A percentile compares a stretch with the other conserved stretches of the same genome.
Evolutionary conservation across 2,329 filamentous ascomycete genomes (phyloP).

Genomic region (Fusarium sp.): DNA sequence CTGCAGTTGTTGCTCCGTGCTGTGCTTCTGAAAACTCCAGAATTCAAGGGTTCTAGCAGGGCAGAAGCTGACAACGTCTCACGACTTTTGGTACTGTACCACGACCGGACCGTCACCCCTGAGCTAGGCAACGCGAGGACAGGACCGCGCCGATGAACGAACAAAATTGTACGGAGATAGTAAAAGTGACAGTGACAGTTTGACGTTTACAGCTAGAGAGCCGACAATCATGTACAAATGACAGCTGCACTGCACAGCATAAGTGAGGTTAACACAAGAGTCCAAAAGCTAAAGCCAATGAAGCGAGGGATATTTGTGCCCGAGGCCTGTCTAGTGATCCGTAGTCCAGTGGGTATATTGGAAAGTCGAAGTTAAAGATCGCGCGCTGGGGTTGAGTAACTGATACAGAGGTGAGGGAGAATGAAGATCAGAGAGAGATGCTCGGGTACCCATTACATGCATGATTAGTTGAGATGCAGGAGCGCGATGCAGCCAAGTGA

Average conservation of each 20-base stretch:
- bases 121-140: conserved; percentile 30
- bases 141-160: conserved; percentile 29
- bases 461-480: conserved; percentile 41
- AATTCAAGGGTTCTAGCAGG: conserved; percentile 28
- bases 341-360: conserved; percentile 28
- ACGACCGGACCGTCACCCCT: conserved; percentile 37
- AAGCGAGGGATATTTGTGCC: not conserved
- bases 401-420: conserved; percentile 17
- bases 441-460: conserved; percentile 41
- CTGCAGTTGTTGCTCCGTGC: conserved; percentile 23
- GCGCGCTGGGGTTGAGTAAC: conserved; percentile 3
- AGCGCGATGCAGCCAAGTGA: conserved; percentile 21
- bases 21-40: conserved; percentile 10
- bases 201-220: conserved; percentile 30
- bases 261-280: not conserved
- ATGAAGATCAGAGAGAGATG: conserved; percentile 1
- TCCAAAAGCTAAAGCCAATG: conserved; percentile 13
- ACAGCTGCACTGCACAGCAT: conserved; percentile 24
- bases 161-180: conserved; percentile 16
- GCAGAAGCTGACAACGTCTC: conserved; percentile 40
- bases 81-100: conserved; percentile 30
- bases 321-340: conserved; percentile 18
- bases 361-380: conserved; percentile 8
- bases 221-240: conserved; percentile 33
- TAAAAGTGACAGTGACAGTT: not conserved